phyloP scores from a whole-genome alignment of 179 eudicot species.

The Spinacia oleracea region DNA sequence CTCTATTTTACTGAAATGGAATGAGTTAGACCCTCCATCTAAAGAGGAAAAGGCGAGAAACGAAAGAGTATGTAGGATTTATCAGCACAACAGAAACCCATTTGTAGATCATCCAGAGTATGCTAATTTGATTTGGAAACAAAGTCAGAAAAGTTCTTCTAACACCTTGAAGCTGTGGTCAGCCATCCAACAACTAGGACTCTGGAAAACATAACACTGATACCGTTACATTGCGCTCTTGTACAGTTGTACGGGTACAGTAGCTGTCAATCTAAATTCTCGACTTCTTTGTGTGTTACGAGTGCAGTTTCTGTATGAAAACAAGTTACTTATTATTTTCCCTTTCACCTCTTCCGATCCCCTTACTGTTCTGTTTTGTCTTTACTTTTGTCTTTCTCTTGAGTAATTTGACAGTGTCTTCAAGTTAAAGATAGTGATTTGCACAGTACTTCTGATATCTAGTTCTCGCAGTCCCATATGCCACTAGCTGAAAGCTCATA shows the following conservation, averaged over 20 bases:
- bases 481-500: not conserved
- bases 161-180: not conserved
- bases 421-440: too few species aligned
- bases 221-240: not conserved
- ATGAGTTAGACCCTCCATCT: conserved; percentile 52
- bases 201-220: not conserved
- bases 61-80: conserved; percentile 45
- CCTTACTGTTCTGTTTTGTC: not conserved
- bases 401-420: not conserved
- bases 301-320: not conserved
- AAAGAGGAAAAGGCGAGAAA: conserved; percentile 52
- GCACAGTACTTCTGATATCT: too few species aligned
- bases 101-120: conserved; percentile 60
- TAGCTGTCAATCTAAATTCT: not conserved
- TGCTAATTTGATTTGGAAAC: conserved; percentile 46
- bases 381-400: not conserved
- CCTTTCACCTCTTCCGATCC: not conserved
- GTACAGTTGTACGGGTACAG: not conserved
- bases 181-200: not conserved
- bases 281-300: not conserved
- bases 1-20: conserved; percentile 48
- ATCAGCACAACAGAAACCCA: conserved; percentile 59
- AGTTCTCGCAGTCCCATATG: not conserved
- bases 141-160: not conserved
- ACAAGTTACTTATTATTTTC: not conserved